phyloP scores from a whole-genome alignment of 2,329 filamentous ascomycete genomes.

The Harringtonia aguacate region DNA sequence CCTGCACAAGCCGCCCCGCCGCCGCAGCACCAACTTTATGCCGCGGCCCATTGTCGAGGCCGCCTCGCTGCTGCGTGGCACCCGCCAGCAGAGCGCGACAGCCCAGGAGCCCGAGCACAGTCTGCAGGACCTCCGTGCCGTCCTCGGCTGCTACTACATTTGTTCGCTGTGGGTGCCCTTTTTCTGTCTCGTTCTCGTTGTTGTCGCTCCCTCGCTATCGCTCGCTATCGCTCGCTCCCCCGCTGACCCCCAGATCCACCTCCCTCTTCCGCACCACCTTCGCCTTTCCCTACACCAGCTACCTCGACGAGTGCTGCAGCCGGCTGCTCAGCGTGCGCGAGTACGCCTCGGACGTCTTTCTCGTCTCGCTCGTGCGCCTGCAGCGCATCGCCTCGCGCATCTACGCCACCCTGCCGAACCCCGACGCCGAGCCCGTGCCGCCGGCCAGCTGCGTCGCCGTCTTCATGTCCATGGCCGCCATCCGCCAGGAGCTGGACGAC shows the following conservation, averaged over 20 bases:
- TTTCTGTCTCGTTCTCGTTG: slow-evolving; percentile 17
- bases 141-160: slow-evolving; percentile 28
- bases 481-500: slow-evolving; percentile 22
- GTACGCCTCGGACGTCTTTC: slow-evolving; percentile 20
- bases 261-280: slow-evolving; percentile 21
- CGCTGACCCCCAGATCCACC: slow-evolving; percentile 11
- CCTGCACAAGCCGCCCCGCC: slow-evolving; percentile 19
- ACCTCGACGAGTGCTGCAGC: slow-evolving; percentile 24
- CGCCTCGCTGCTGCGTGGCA: slow-evolving; percentile 11
- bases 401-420: slow-evolving; percentile 15
- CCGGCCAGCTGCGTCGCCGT: slow-evolving; percentile 14
- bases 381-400: slow-evolving; percentile 22
- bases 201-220: background rate
- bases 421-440: slow-evolving; percentile 9
- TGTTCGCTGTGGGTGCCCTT: slow-evolving; percentile 5
- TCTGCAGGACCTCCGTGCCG: slow-evolving; percentile 25
- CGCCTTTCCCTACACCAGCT: slow-evolving; percentile 20
- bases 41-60: slow-evolving; percentile 23
- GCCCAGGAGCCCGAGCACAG: slow-evolving; percentile 15
- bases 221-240: background rate
- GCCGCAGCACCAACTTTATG: slow-evolving; percentile 11
- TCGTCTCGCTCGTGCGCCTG: slow-evolving; percentile 22
- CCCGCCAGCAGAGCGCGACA: background rate
- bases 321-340: slow-evolving; percentile 17
- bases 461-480: slow-evolving; percentile 22